phyloP scores from a whole-genome alignment of 2,329 filamentous ascomycete genomes.

The Colletotrichum sp. region DNA sequence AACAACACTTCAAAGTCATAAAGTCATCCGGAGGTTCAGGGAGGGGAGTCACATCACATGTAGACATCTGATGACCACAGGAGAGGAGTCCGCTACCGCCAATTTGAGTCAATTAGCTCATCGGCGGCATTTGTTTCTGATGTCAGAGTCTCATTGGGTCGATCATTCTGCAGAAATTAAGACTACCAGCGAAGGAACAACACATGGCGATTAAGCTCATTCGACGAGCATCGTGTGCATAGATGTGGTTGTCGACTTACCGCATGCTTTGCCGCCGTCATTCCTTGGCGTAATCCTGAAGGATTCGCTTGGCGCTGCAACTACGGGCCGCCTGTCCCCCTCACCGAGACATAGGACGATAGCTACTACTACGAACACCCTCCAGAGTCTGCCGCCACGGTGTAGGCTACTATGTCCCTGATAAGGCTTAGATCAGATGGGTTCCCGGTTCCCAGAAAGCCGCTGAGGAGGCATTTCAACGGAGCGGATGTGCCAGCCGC shows the following conservation, averaged over 20 bases:
- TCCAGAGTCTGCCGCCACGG: background rate
- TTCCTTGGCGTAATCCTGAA: background rate
- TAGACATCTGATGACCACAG: background rate
- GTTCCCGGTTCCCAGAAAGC: background rate
- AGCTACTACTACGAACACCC: background rate
- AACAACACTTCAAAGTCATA: background rate
- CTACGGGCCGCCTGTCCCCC: background rate
- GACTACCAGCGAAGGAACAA: background rate
- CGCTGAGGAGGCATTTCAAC: background rate
- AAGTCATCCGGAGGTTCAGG: background rate
- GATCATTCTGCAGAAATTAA: background rate
- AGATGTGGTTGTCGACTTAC: background rate
- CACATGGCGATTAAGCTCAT: background rate
- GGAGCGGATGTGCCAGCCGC: background rate
- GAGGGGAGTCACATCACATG: background rate
- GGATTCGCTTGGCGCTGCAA: background rate
- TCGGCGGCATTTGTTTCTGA: background rate
- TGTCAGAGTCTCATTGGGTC: background rate
- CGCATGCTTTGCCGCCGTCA: background rate
- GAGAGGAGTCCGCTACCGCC: background rate
- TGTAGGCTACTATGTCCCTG: background rate
- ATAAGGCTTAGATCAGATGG: background rate
- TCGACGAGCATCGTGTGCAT: background rate
- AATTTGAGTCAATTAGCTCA: background rate
- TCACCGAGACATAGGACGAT: background rate